Percentiles rank a stretch among this genome's conserved stretches.
Conservation (phyloP, 495 filamentous ascomycete genomes). For the Hyaloscypha variabilis region DNA sequence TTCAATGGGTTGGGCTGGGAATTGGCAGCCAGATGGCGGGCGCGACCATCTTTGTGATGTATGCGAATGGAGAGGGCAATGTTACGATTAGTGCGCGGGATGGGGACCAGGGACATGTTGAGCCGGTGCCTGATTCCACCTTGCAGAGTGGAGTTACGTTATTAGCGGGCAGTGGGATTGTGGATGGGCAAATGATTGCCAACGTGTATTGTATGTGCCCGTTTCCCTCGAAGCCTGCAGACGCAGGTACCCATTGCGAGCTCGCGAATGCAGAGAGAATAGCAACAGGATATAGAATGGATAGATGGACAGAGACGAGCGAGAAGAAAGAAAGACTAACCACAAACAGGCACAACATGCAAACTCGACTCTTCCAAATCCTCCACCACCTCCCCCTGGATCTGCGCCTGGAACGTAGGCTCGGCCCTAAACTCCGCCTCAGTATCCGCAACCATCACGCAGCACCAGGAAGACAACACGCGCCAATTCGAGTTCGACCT, state of each 20-base stretch:
- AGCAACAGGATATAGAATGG: not conserved
- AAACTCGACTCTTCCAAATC: slow-evolving; percentile 49
- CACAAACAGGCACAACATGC: slow-evolving; percentile 50
- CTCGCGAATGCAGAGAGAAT: not conserved
- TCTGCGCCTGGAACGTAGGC: slow-evolving; percentile 65
- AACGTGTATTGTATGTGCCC: slow-evolving; percentile 55
- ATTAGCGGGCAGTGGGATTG: slow-evolving; percentile 63
- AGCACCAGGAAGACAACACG: slow-evolving; percentile 60
- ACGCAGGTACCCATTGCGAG: too few relatives aligned
- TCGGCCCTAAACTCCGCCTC: slow-evolving; percentile 56
- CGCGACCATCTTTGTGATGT: slow-evolving; percentile 71
- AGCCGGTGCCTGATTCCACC: slow-evolving; percentile 54
- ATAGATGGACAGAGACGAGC: too few relatives aligned
- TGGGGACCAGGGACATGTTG: slow-evolving; percentile 49
- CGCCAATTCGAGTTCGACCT: slow-evolving; percentile 61
- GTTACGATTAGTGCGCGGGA: slow-evolving; percentile 68
- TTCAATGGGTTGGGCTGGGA: slow-evolving; percentile 68
- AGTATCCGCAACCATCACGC: slow-evolving; percentile 46
- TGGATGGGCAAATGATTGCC: slow-evolving; percentile 58
- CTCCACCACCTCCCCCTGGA: slow-evolving; percentile 55
- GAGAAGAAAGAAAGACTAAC: slow-evolving; percentile 21
- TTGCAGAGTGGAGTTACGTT: slow-evolving; percentile 49
- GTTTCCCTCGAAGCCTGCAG: too few relatives aligned
- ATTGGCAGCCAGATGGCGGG: slow-evolving; percentile 64
- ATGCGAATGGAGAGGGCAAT: slow-evolving; percentile 58